phyloP scores from a whole-genome alignment of 208 protist genomes.

The Naegleria fowleri region DNA sequence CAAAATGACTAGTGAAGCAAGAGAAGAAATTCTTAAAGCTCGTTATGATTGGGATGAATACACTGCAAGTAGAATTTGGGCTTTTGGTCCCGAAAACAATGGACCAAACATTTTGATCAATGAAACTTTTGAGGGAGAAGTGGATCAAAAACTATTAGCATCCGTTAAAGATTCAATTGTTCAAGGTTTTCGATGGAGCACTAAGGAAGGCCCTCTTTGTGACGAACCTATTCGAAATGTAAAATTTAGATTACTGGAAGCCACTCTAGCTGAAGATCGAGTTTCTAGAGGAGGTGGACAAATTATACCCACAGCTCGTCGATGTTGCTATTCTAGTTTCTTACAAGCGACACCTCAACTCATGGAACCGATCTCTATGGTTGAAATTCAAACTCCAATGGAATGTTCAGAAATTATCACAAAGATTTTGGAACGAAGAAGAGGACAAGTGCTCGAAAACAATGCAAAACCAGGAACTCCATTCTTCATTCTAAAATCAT shows the following conservation, averaged over 20 bases:
- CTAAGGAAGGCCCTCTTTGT: conserved; percentile 89
- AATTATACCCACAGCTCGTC: conserved; percentile 70
- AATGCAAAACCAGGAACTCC: conserved; percentile 91
- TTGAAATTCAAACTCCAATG: conserved; percentile 81
- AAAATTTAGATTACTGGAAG: conserved; percentile 73
- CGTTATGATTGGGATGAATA: conserved; percentile 92
- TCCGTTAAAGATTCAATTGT: conserved; percentile 54
- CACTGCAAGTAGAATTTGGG: conserved; percentile 81
- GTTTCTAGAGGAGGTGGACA: conserved; percentile 62
- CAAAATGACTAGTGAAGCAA: neutral
- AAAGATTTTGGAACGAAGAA: conserved; percentile 72
- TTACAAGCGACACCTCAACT: conserved; percentile 88
- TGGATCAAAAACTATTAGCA: conserved; percentile 46
- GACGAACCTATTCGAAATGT: conserved; percentile 86
- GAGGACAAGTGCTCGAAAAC: conserved; percentile 80
- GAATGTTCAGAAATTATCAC: conserved; percentile 71
- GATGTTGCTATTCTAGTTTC: conserved; percentile 86
- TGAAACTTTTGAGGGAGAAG: conserved; percentile 80
- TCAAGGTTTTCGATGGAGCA: conserved; percentile 86
- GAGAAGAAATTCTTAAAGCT: conserved; percentile 21
- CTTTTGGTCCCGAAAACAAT: conserved; percentile 70
- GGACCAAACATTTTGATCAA: conserved; percentile 93
- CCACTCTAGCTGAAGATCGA: conserved; percentile 54
- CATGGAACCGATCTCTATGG: conserved; percentile 94
- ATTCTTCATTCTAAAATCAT: conserved; percentile 79